Base-by-base conservation (phyloP, 1,139 yeast species). In the Magnusiomyces paraingens region DNA sequence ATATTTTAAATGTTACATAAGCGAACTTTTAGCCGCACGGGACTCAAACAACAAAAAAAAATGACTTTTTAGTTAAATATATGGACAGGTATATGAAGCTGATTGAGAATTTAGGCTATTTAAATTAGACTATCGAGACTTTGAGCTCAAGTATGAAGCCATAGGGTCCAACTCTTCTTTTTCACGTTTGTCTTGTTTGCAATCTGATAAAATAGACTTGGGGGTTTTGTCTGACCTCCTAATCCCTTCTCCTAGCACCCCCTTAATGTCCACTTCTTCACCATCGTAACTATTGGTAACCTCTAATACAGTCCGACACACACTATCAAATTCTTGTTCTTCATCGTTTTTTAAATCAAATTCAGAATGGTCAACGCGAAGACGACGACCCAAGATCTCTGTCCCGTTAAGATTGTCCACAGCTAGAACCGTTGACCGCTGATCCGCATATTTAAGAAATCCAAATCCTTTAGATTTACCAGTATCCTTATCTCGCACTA, bases 391-490 rank as follows among this genome's bases (percentile, higher is more conserved):
- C 54, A 79, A 76, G 0, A 90, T 65, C 52, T 74, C 76, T 2
- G 81, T 73, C 0, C 96, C 96, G 66, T 87, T 86, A 59, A 91
- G 73, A 65, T 93, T 93, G 70, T 93, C 99, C 2, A 93, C 84
- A 0, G 98, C 96, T 50, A 93, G 71, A 0, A 88, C 79, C 40
- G 95, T 83, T 3, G 95, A 86, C 54, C 87, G 73, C 68, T 83
- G 88, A 62, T 88, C 90, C 61, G 84, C 91, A 64, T 87, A 93
- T 67, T 89, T 86, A 59, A 93, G 69, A 70, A 83, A 90, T 5
- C 86, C 94, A 73, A 84, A 88, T 6, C 96, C 95, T 53, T 79
- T 76, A 8, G 89, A 81, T 58, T 79, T 78, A 1, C 91, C 90
- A 0, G 87, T 78, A 2, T 80, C 80, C 56, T 73, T 74, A 64